Base-by-base conservation (phyloP, 2,329 filamentous ascomycete genomes). In the Penicillium sp. region DNA sequence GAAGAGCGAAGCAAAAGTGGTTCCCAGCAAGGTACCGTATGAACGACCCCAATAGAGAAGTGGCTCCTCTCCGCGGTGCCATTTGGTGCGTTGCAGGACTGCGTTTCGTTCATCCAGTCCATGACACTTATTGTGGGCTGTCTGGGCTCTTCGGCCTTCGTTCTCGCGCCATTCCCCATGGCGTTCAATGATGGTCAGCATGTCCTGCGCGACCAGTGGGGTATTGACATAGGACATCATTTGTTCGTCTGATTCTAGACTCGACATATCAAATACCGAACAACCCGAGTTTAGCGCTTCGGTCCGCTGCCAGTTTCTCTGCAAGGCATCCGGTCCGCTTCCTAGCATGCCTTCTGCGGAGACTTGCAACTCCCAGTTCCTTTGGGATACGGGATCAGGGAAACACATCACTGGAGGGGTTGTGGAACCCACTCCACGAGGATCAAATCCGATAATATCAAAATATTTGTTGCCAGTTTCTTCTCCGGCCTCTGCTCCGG, bases 11-110 rank as follows among this genome's bases (percentile, higher is more conserved):
- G 79, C 76, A 57, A 80, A 78, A 0, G 78, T 81, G 1, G 72
- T 65, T 4, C 79, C 79, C 0, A 81, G 66, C 1, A 78, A 61
- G 0, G 78, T 76, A 4, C 79, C 79, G 55, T 80, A 81, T 2
- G 74, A 78, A 20, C 76, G 67, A 7, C 73, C 75, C 74, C 75
- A 78, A 58, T 74, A 78, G 20, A 72, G 61, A 0, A 78, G 60
- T 18, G 65, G 68, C 47, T 74, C 72, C 20, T 65, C 39, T 2
- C 62, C 65, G 6, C 55, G 63, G 4, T 58, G 60, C 66, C 73
- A 76, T 44, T 55, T 56, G 6, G 71, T 72, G 24, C 67, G 66
- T 4, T 49, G 20, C 5, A 62, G 29, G n/a, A 74, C 64, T 0
- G 35, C 32, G 26, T 66, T 63, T 9, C 56, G 32, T 7, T 37